These are phyloP conservation scores for Jaapia argillacea DNA, from an alignment of 768 basidiomycete species.

Conservation along the genomic window DNA sequence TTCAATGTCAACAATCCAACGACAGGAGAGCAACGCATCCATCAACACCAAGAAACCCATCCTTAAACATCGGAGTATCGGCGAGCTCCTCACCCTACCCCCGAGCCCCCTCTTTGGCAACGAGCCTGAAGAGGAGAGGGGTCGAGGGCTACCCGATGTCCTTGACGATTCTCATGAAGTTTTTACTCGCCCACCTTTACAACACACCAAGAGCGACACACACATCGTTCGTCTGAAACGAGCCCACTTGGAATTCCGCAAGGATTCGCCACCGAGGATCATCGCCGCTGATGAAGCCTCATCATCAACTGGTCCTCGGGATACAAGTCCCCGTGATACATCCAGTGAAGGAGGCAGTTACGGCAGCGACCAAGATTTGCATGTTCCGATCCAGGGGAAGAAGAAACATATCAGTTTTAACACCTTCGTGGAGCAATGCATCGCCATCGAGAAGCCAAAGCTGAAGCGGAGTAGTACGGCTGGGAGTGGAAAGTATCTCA, in stretches of 20 bases:
- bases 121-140: conserved; percentile 13
- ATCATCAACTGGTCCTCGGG: neutral
- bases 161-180: neutral
- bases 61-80: conserved; percentile 89
- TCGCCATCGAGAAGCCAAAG: conserved; percentile 76
- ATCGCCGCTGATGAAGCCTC: conserved; percentile 17
- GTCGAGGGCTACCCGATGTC: neutral
- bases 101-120: conserved; percentile 54
- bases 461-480: conserved; percentile 16
- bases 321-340: neutral
- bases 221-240: conserved; percentile 51
- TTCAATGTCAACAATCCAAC: conserved; percentile 13
- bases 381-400: conserved; percentile 26
- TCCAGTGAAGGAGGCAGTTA: neutral
- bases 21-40: conserved; percentile 5
- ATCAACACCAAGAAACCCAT: conserved; percentile 64
- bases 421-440: conserved; percentile 94
- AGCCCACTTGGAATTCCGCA: conserved; percentile 37
- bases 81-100: conserved; percentile 73
- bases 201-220: conserved; percentile 86
- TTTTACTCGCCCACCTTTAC: conserved; percentile 52
- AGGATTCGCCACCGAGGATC: conserved; percentile 66
- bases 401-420: conserved; percentile 96
- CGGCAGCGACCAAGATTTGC: conserved; percentile 1
- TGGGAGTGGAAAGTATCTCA: neutral